Evolutionary conservation across 164 flowering plant species (phyloP).

Genomic region (Taxillus chinensis): DNA sequence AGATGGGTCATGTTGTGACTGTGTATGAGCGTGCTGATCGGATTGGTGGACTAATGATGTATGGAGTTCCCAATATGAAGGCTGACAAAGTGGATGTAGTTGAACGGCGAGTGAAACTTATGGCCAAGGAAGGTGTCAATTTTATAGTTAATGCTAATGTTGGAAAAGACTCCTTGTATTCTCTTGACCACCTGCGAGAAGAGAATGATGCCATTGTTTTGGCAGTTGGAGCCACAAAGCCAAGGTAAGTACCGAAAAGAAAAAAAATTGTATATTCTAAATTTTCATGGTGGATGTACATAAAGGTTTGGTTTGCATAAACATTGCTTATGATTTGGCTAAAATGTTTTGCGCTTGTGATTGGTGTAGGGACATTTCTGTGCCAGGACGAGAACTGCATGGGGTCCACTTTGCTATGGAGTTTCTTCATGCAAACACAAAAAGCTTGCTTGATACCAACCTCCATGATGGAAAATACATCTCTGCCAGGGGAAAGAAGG

Average conservation of each 20-base stretch:
- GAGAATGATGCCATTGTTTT: conserved; percentile 79
- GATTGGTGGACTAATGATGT: conserved; percentile 99
- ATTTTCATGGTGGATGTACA: background rate
- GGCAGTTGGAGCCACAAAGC: conserved; percentile 93
- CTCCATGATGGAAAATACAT: conserved; percentile 80
- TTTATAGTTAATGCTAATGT: conserved; percentile 91
- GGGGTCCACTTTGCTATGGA: conserved; percentile 98
- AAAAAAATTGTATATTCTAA: background rate
- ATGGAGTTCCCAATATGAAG: conserved; percentile 99
- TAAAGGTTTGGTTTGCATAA: too few species aligned
- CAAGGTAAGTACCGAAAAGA: conserved; percentile 41
- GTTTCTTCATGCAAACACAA: conserved; percentile 93
- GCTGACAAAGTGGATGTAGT: conserved; percentile 82
- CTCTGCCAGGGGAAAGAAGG: conserved; percentile 94
- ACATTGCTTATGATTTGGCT: too few species aligned
- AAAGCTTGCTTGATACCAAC: conserved; percentile 92
- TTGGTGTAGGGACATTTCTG: conserved; percentile 82
- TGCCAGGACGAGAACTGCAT: conserved; percentile 75
- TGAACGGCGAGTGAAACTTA: conserved; percentile 85
- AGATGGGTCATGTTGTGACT: conserved; percentile 83
- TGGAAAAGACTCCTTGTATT: conserved; percentile 65
- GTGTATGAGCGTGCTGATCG: conserved; percentile 95
- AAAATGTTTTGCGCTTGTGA: background rate
- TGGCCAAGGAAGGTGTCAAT: conserved; percentile 83
- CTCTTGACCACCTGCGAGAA: conserved; percentile 56